Evolutionary conservation across 805 yeast species (phyloP), one percentile per base, ranked within the genome.

Genomic region (Wickerhamomyces bisporus): DNA sequence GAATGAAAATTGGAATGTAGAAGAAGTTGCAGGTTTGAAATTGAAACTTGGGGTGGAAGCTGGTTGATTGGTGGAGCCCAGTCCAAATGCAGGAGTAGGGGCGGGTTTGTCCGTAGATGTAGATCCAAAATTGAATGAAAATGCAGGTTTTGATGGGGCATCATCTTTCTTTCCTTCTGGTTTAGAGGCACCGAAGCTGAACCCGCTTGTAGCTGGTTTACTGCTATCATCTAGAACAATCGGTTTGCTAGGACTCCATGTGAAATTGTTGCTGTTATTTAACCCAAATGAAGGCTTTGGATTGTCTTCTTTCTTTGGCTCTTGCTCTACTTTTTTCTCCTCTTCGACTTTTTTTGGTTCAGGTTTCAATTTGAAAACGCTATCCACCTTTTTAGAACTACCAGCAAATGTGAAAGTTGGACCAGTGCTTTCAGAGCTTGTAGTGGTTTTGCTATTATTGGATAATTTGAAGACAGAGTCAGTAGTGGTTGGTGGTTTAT

Each of bases 381-480:
- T 57, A 34, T 64, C 49, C 14, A 34, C 35, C 9, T 42, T 57
- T 32, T 60, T 58, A 2, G 60, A 52, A 16, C 45, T 38, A 13
- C 60, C 61, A 6, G 57, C 35, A 30, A 68, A 61, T 26, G 65
- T 60, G 45, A 70, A 68, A 19, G 59, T 50, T 32, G 71, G 73
- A 13, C 71, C 71, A 30, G 64, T 55, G 18, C 60, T 53, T 34
- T 59, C 58, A 50, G 50, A 16, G 3, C 44, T 43, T 10, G 52
- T 36, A 3, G n/a, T n/a, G n/a, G 47, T 46, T 29, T 38, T 36
- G 27, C 47, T 47, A 28, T 52, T 54, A 15, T 52, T 43, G 23
- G 62, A 57, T 40, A 77, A 69, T 21, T 68, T 64, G 55, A 77
- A 77, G 6, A 71, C 74, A n/a, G 77, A 66, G 39, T 68, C 65